Evolutionary conservation across 805 yeast species (phyloP).

Genomic region (Lachancea waltii): DNA sequence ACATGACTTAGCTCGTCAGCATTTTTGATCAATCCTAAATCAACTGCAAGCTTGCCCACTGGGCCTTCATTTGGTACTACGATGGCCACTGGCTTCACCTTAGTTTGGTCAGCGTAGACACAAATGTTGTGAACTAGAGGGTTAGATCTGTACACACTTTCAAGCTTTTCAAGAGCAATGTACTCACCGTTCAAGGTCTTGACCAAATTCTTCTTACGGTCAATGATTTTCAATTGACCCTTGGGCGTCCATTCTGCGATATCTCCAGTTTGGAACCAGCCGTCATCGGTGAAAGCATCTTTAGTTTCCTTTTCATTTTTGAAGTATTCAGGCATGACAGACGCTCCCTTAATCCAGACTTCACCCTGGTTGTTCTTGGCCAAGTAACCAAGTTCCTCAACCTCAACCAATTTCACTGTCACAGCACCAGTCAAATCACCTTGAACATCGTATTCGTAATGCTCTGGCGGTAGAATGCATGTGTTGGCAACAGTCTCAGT

Average conservation of each 20-base stretch:
- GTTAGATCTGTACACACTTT: conserved; percentile 83
- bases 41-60: conserved; percentile 53
- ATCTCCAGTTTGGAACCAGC: conserved; percentile 97
- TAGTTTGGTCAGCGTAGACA: conserved; percentile 83
- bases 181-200: conserved; percentile 97
- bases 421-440: conserved; percentile 81
- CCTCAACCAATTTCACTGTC: conserved; percentile 86
- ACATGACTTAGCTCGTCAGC: conserved; percentile 44
- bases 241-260: conserved; percentile 85
- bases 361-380: conserved; percentile 94
- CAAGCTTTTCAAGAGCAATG: conserved; percentile 92
- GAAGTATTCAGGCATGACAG: conserved; percentile 72
- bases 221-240: conserved; percentile 80
- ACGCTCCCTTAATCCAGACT: conserved; percentile 67
- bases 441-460: conserved; percentile 66
- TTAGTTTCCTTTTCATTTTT: conserved; percentile 76
- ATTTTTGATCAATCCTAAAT: conserved; percentile 43
- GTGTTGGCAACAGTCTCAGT: conserved; percentile 95
- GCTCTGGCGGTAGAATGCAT: conserved; percentile 55
- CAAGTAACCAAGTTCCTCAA: conserved; percentile 81
- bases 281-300: conserved; percentile 69
- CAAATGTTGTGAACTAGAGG: conserved; percentile 72
- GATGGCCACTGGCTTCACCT: conserved; percentile 89
- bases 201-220: conserved; percentile 91
- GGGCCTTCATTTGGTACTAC: conserved; percentile 72